Base-by-base conservation (phyloP, 371 early-diverging fungal species). In the Apophysomyces trapeziformis region DNA sequence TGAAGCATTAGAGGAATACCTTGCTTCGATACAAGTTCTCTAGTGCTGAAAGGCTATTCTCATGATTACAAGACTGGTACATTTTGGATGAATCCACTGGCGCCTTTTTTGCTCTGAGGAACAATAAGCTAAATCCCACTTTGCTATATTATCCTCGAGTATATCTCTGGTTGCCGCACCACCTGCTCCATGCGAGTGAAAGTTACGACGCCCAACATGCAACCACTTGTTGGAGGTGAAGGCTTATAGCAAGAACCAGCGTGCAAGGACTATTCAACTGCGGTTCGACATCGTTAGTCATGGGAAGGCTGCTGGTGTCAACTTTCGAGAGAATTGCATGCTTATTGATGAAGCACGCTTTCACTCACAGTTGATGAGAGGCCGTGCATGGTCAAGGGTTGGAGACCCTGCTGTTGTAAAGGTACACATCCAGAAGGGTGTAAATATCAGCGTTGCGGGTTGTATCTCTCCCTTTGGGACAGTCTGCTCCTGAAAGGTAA, bases 101-200 rank as follows among this genome's bases (percentile, higher is more conserved):
- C 57, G 38, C 58, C 58, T 6, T 64, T 44, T 46, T 64, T 64
- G 58, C 64, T 35, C 43, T 64, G 2, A 26, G 32, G 32, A 26
- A 2, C 1, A 45, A 45, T n/a, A 45, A 13, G 46, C 8, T 45
- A 13, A 26, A 57, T 35, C 64, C 64, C 1, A 57, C 37, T 7
- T 1, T 18, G 9, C 45, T 64, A 7, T 64, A 64, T 39, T 21
- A 26, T 14, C 64, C 64, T 13, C 13, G 64, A 6, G 26, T 64
- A 16, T 64, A 44, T 32, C 43, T 64, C 5, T 64, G 64, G 64
- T 12, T 57, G 5, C 58, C 64, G 0, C 1, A 26, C 3, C 32
- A 26, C 2, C 57, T 41, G 14, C 44, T 57, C 18, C 6, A 57
- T 6, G 64, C 43, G 1, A 9, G 5, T 5, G 39, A 46, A 32